phyloP scores from a whole-genome alignment of 2,329 filamentous ascomycete genomes.

The Talaromyces sp. region DNA sequence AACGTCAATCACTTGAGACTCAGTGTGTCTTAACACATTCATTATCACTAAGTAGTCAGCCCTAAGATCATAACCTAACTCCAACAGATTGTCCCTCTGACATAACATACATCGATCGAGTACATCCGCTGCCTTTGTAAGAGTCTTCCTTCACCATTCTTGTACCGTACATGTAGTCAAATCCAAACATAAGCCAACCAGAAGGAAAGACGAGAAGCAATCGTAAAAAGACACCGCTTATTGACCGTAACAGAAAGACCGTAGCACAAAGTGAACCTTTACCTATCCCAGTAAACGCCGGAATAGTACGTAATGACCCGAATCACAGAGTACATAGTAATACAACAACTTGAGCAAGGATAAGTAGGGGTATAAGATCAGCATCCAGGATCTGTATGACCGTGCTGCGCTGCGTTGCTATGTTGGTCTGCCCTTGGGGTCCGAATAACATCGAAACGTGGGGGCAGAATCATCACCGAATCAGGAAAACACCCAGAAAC shows the following conservation, averaged over 20 bases:
- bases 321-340: no score
- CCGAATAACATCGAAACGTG: conserved; percentile 1
- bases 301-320: neutral
- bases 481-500: neutral
- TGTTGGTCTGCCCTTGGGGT: neutral
- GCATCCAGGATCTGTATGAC: neutral
- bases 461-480: neutral
- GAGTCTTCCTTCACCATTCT: neutral
- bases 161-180: neutral
- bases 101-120: neutral
- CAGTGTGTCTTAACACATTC: neutral
- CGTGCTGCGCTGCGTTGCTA: neutral
- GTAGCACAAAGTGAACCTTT: no score
- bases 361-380: neutral
- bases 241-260: no score
- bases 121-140: neutral
- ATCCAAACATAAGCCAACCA: neutral
- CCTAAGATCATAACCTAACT: neutral
- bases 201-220: neutral
- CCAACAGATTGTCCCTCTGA: neutral
- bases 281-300: neutral
- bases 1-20: no score
- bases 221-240: neutral
- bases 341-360: neutral
- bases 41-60: neutral